phyloP scores from a whole-genome alignment of 306 rosid genomes.

The Benincasa hispida region DNA sequence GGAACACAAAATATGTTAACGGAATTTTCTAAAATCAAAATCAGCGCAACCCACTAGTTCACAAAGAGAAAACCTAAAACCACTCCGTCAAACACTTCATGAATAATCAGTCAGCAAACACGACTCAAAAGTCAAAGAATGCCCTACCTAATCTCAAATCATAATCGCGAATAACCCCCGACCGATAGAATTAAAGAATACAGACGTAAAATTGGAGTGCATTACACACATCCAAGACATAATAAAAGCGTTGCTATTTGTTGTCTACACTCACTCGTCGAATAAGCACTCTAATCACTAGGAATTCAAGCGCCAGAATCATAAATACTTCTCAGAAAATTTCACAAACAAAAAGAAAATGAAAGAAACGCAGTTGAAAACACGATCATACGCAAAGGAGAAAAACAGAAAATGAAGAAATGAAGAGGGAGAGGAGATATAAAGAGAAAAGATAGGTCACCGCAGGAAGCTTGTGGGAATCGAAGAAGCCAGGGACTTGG shows the following conservation, averaged over 20 bases:
- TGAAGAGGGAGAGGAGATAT: neutral
- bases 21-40: neutral
- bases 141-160: neutral
- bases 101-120: neutral
- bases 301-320: neutral
- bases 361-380: neutral
- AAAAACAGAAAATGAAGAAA: neutral
- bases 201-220: neutral
- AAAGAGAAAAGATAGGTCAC: slow-evolving; percentile 19
- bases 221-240: neutral
- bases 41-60: slow-evolving; percentile 1
- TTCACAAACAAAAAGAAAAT: neutral
- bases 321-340: neutral
- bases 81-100: neutral
- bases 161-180: neutral
- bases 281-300: neutral
- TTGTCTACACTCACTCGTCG: neutral
- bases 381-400: neutral
- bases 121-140: slow-evolving; percentile 4
- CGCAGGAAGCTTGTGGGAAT: slow-evolving; percentile 57
- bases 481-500: slow-evolving; percentile 43
- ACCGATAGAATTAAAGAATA: neutral
- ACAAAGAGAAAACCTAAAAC: neutral
- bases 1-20: slow-evolving; percentile 2
- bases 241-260: neutral